Evolutionary conservation across 129 eudicot genomes (phyloP).

Genomic region (Saussurea involucrata): DNA sequence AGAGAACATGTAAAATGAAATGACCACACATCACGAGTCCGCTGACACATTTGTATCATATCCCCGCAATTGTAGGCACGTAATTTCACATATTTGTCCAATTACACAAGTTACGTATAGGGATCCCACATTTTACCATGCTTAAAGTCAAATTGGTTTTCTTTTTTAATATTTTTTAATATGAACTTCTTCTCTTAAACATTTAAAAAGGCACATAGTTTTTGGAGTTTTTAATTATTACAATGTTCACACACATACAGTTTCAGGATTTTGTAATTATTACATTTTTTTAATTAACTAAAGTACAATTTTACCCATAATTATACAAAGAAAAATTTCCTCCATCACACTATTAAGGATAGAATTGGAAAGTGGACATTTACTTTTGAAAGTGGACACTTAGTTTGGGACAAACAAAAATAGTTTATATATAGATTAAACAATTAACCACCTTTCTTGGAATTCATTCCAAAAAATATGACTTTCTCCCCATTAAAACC

Average conservation of each 20-base stretch:
- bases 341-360: no score
- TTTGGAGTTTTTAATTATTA: no score
- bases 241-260: no score
- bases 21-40: constrained; percentile 37
- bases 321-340: no score
- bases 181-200: not conserved
- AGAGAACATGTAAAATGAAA: constrained; percentile 6
- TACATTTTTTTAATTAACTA: no score
- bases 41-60: constrained; percentile 29
- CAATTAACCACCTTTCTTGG: not conserved
- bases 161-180: not conserved
- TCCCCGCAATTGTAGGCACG: constrained; percentile 30
- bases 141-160: constrained; percentile 26
- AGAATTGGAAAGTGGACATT: no score
- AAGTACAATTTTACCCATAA: no score
- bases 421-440: not conserved
- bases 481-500: not conserved
- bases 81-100: constrained; percentile 25
- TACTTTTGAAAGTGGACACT: no score
- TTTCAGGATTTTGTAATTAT: no score
- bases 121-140: not conserved
- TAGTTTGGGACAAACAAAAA: no score
- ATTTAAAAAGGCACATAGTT: no score
- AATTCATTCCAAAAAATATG: not conserved
- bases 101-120: not conserved